Base-by-base conservation (phyloP, 2,329 filamentous ascomycete genomes). In the Hymenotorrendiella dingleyae region DNA sequence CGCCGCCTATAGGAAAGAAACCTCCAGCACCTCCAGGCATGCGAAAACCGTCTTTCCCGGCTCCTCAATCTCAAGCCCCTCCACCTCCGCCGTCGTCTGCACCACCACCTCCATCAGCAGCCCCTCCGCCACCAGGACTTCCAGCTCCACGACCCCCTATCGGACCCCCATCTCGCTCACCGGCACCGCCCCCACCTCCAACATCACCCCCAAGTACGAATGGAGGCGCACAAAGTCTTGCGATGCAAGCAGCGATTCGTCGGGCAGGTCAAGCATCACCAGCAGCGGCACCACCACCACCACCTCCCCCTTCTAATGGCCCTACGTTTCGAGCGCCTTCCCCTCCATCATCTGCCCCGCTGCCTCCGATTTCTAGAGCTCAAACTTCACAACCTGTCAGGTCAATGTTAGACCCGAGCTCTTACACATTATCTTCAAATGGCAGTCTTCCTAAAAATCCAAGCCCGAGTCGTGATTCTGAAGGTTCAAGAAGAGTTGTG, bases 1-100 rank as follows among this genome's bases (percentile, higher is more conserved):
- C 88, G 22, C 86, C 86, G 10, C 84, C 83, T 5, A 74, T 86
- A 54, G 84, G 84, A 46, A 89, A 88, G 70, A 89, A 89, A 58
- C 78, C 77, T 26, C 79, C 80, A 20, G 77, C 79, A 30, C 72
- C 76, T 37, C 80, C 79, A 40, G 54, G 69, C 46, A 76, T 72
- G 42, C 69, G 79, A 51, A 80, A 82, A 56, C 75, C 77, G 10
- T 76, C 73, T 45, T 62, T 54, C 19, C 50, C 63, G 66, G 2
- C 68, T 17, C 53, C n/a, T n/a, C n/a, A n/a, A n/a, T n/a, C 55
- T 37, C 51, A 52, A 10, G 49, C 61, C 20, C 53, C 63, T 17
- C 54, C 58, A 10, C 50, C 52, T 40, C 58, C 60, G 22, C 58
- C 65, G 34, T 60, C 63, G 34, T 54, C 58, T 35, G 52, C 57